phyloP scores from a whole-genome alignment of 139 green algal species.

The Chlamydomonas applanata region DNA sequence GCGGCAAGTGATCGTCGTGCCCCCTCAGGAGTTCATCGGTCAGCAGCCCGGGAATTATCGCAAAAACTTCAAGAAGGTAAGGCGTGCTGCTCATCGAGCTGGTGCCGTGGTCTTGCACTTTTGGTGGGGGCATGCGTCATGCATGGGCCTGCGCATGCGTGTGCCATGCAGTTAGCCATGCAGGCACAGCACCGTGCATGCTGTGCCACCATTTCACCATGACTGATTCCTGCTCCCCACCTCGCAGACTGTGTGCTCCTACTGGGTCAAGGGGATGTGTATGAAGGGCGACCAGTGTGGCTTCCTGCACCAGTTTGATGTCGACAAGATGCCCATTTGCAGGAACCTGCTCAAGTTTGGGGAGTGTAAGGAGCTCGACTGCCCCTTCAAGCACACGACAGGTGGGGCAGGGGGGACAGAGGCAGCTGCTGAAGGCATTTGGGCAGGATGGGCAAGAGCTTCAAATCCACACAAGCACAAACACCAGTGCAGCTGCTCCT shows the following conservation, averaged over 20 bases:
- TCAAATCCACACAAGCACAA: no score
- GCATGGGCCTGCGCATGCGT: no score
- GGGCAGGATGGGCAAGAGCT: background rate
- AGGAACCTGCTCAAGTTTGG: constrained; percentile 74
- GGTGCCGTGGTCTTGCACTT: background rate
- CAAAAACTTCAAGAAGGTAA: constrained; percentile 69
- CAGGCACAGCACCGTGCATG: background rate
- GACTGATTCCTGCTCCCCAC: background rate
- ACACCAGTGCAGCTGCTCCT: no score
- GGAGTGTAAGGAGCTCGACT: constrained; percentile 89
- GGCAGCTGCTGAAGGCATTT: background rate
- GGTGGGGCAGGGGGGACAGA: constrained; percentile 89
- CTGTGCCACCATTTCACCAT: background rate
- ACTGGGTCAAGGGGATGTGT: constrained; percentile 94
- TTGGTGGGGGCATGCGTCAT: background rate
- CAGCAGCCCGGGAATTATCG: constrained; percentile 60
- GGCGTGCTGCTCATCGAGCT: background rate
- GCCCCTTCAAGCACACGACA: constrained; percentile 90
- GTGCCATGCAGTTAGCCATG: background rate
- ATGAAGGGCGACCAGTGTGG: constrained; percentile 96
- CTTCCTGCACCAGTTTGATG: constrained; percentile 95
- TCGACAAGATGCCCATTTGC: constrained; percentile 33
- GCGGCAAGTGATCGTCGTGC: background rate
- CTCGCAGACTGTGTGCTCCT: constrained; percentile 94
- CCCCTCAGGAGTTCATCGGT: constrained; percentile 39